Conservation (phyloP, 163 green algal species). For the Trebouxiophyceae sp. region DNA sequence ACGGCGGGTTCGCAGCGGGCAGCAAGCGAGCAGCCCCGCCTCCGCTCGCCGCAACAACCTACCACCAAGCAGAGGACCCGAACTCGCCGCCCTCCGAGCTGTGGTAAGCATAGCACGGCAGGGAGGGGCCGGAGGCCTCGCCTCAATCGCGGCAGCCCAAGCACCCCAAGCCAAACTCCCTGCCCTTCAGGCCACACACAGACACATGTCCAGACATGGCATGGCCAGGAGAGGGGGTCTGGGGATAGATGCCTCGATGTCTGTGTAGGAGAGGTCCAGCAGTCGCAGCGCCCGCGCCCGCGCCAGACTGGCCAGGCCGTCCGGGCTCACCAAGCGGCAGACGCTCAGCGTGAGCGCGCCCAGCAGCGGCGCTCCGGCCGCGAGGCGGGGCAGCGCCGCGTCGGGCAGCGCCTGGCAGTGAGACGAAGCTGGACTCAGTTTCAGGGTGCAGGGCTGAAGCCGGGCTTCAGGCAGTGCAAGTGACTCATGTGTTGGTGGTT, state of each 20-base stretch:
- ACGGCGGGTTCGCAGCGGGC: too few species aligned
- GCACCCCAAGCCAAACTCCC: not conserved
- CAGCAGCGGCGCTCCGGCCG: not conserved
- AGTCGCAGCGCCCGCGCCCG: slow-evolving; percentile 12
- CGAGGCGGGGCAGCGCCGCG: not conserved
- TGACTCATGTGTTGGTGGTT: too few species aligned
- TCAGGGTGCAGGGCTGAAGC: too few species aligned
- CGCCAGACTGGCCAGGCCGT: slow-evolving; percentile 9
- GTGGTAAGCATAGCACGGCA: not conserved
- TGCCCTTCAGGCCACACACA: not conserved
- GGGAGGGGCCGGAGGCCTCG: not conserved
- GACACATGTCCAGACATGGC: too few species aligned
- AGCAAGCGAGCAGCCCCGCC: too few species aligned
- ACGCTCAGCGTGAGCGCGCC: slow-evolving; percentile 7
- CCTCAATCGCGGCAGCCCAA: not conserved
- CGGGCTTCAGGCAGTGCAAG: too few species aligned
- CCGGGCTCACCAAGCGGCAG: slow-evolving; percentile 2
- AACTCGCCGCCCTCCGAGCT: not conserved
- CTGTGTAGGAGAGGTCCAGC: slow-evolving; percentile 56
- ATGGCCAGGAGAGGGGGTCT: too few species aligned
- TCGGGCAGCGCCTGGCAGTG: slow-evolving; percentile 6
- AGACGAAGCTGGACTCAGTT: too few species aligned
- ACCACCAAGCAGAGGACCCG: too few species aligned
- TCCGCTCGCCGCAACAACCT: too few species aligned
- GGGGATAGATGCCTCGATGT: slow-evolving; percentile 3